Evolutionary conservation across 2,329 filamentous ascomycete genomes (phyloP).

Genomic region (Cladosporium colombiae): DNA sequence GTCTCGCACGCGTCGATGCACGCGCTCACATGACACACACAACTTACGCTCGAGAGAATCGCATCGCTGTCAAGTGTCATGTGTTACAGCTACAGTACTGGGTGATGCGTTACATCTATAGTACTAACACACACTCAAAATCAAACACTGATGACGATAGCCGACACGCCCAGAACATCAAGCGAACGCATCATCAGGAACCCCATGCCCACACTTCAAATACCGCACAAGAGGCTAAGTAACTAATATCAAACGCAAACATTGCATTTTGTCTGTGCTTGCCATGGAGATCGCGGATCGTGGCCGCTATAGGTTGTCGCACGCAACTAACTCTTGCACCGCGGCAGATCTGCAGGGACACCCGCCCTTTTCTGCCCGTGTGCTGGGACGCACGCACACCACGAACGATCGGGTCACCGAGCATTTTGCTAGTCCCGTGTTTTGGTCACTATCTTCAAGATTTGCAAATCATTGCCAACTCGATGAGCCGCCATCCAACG

Average conservation of each 20-base stretch:
- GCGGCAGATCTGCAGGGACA: neutral
- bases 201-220: neutral
- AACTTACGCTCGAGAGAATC: neutral
- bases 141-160: neutral
- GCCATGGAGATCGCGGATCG: neutral
- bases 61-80: neutral
- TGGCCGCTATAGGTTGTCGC: neutral
- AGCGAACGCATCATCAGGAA: neutral
- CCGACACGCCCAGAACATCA: neutral
- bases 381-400: neutral
- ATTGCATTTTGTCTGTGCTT: neutral
- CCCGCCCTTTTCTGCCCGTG: neutral
- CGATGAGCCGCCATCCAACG: neutral
- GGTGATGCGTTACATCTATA: neutral
- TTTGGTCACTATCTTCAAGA: neutral
- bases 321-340: neutral
- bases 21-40: neutral
- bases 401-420: neutral
- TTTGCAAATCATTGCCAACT: neutral
- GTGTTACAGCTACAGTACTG: too few relatives aligned
- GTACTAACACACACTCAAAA: neutral
- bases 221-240: neutral
- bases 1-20: neutral
- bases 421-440: neutral
- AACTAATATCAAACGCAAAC: neutral